These are phyloP conservation scores for Yarrowia sp. DNA, from an alignment of 805 yeast species.

Conservation along the genomic window DNA sequence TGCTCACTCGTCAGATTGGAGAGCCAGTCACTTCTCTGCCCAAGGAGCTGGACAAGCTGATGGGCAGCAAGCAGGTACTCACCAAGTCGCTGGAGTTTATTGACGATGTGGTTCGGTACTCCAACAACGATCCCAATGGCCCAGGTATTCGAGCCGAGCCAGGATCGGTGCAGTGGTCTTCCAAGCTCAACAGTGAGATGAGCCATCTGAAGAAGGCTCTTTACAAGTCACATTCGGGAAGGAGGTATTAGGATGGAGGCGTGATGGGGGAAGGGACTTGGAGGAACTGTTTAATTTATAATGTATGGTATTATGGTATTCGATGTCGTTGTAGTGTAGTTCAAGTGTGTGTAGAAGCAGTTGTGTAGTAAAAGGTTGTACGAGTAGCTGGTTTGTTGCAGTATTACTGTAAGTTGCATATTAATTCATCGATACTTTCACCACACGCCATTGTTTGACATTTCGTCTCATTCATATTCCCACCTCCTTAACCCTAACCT, in stretches of 20 bases:
- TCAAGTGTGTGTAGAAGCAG: too few relatives aligned
- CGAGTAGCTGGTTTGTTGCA: too few relatives aligned
- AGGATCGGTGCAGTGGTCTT: constrained; percentile 14
- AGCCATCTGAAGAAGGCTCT: neutral
- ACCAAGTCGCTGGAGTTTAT: constrained; percentile 8
- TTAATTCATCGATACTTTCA: too few relatives aligned
- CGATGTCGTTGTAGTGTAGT: neutral
- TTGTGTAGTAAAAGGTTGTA: too few relatives aligned
- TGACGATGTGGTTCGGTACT: constrained; percentile 15
- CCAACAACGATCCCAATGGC: constrained; percentile 17
- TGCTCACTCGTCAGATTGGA: constrained; percentile 4
- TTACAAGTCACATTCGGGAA: neutral
- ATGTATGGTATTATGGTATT: neutral
- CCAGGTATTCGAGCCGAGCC: constrained; percentile 11
- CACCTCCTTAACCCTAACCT: neutral
- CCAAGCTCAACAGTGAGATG: constrained; percentile 16
- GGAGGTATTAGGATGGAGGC: neutral
- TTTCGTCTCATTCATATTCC: neutral
- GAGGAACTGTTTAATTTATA: constrained; percentile 6
- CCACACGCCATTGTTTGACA: too few relatives aligned
- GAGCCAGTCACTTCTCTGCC: constrained; percentile 30
- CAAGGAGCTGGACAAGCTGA: constrained; percentile 4
- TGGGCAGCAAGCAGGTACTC: neutral
- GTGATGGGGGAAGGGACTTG: neutral
- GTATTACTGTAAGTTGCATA: too few relatives aligned